Base-by-base conservation (phyloP, 2,329 filamentous ascomycete species). In the Penicillium sp. region DNA sequence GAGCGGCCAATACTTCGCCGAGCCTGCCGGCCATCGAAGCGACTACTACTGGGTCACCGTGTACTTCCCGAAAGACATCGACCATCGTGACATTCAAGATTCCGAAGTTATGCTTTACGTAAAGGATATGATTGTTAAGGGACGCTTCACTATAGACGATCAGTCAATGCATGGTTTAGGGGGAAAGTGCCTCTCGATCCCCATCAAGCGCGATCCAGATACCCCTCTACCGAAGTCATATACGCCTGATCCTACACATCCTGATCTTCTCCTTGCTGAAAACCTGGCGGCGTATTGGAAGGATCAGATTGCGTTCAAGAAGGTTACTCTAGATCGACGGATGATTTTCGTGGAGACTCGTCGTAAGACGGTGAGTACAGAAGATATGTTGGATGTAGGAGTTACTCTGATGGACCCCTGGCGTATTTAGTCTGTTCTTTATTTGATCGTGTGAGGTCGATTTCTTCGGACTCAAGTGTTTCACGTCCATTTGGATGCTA, bases 11-110 rank as follows among this genome's bases (percentile, higher is more conserved):
- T 19, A 41, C 32, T 46, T 46, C 17, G 44, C 44, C 7, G 44
- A 46, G 13, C 44, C 44, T 2, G 19, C 21, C 5, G 37, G 19
- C 13, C 2, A 40, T 19, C 44, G 44, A 46, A 32, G 7, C 6
- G 44, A 46, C 35, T 46, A 46, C 34, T 46, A 46, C 28, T 46
- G 35, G 44, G 10, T 46, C 15, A 46, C 34, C 5, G 44, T 46
- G 13, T 19, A 29, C 21, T 28, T 46, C 7, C 5, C n/a, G 1
- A 21, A 40, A 24, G 2, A 46, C 3, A 17, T 22, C 6, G 44
- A 32, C 12, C 44, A 29, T 10, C 37, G 19, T 2, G 28, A 28
- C 9, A 8, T n/a, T n/a, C 13, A 26, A 15, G 44, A 46, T 41
- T 17, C 29, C 6, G 10, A 24, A 3, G 32, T 46, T 4, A 40